A percentile compares a stretch with the other conserved stretches of the same genome.
Conservation (phyloP, 768 basidiomycete species). For the Rhizopogon vulgaris region DNA sequence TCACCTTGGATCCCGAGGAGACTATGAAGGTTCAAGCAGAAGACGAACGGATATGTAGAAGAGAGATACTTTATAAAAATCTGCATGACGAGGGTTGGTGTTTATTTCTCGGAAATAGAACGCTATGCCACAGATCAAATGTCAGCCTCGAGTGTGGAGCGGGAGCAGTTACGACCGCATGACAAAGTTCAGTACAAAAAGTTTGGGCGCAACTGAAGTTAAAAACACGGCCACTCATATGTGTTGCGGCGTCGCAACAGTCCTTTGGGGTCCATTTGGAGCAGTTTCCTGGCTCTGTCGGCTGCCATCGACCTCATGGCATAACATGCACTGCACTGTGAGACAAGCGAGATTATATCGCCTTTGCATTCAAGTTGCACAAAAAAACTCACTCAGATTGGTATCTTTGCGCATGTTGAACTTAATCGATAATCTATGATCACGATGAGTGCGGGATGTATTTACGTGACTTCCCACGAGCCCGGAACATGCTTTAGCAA, state of each 20-base stretch:
- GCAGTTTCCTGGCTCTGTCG: background rate
- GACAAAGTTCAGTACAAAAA: background rate
- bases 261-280: background rate
- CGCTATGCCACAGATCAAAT: background rate
- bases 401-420: background rate
- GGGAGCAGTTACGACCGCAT: background rate
- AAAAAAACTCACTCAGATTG: background rate
- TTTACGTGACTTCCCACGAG: background rate
- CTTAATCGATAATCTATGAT: background rate
- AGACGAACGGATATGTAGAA: background rate
- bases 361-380: background rate
- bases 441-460: background rate
- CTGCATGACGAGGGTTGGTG: background rate
- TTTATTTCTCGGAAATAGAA: background rate
- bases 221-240: background rate
- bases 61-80: background rate
- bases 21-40: background rate
- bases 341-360: background rate
- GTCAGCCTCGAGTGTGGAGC: constrained; percentile 1
- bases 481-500: background rate
- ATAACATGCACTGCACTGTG: background rate
- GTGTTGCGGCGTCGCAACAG: background rate
- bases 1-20: background rate
- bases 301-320: background rate
- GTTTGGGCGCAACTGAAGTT: background rate